Evolutionary conservation across 2,329 filamentous ascomycete species (phyloP).

Genomic region (Talaromyces funiculosus): DNA sequence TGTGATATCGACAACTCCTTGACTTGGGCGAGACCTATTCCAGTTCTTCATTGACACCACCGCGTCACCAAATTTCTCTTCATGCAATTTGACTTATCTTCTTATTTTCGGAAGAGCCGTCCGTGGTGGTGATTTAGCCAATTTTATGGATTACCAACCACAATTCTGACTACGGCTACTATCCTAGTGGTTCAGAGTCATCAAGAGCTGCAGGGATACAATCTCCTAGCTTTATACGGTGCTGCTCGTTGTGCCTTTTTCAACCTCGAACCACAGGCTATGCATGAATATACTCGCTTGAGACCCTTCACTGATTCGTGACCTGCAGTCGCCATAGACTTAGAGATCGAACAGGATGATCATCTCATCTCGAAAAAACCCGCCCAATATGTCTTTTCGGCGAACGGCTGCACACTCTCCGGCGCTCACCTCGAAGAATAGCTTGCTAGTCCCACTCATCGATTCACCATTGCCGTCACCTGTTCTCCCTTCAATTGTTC

Average conservation of each 20-base stretch:
- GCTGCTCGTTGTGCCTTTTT: not conserved
- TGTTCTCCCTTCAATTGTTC: constrained; percentile 62
- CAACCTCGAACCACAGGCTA: not conserved
- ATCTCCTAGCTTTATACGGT: not conserved
- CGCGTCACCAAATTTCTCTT: not conserved
- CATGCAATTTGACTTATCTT: not conserved
- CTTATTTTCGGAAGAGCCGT: not conserved
- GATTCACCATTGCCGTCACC: constrained; percentile 67
- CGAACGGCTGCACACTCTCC: constrained; percentile 18
- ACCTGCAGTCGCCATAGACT: not conserved
- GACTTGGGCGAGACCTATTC: not conserved
- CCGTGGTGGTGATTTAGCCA: not conserved
- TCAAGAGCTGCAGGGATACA: not conserved
- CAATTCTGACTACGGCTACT: not conserved
- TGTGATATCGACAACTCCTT: not conserved
- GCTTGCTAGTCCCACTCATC: constrained; percentile 52
- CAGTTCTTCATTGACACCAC: not conserved
- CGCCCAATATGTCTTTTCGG: constrained; percentile 23
- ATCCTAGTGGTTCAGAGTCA: not conserved
- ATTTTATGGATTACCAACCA: not conserved
- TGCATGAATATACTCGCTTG: not conserved
- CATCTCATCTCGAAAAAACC: constrained; percentile 26
- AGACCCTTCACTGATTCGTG: not conserved
- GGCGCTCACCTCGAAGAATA: constrained; percentile 13
- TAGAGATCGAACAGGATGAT: constrained; percentile 23